Base-by-base conservation (phyloP, 2,329 filamentous ascomycete species). In the Gremmenia infestans region DNA sequence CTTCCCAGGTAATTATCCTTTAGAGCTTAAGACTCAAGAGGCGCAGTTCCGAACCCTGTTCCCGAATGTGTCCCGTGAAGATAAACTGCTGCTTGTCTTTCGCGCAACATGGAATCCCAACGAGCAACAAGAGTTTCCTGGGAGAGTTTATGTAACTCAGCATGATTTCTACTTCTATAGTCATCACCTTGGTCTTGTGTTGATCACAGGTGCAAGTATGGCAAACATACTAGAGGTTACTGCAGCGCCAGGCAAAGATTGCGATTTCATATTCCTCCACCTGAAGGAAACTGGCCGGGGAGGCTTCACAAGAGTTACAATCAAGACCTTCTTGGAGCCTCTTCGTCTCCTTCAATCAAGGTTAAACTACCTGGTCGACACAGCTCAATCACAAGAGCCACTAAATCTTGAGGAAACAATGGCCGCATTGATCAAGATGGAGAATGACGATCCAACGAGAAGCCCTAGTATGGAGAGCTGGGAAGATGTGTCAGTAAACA, bases 111-210 rank as follows among this genome's bases (percentile, higher is more conserved):
- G 94, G 69, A 87, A 84, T 65, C 83, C 85, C 1, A 87, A 85
- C 62, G 85, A 88, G 53, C 81, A 85, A 63, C 86, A 89, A 71
- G 86, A 89, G 58, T 90, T 97, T 57, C 86, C 87, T 8, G 87
- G 94, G 0, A 84, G 94, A 52, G 85, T 96, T 23, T 99, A 95
- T 70, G 86, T 96, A 57, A 97, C 93, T 0, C 80, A 87, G 0
- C 85, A 87, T 59, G 88, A 92, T 61, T 85, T 99, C 70, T 97
- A 96, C 72, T 97, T 99, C 69, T 99, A 97, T 73, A 95, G 92
- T 65, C 89, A 97, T 67, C 89, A 97, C 68, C 85, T 97, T 70
- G 94, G 94, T 5, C 80, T 99, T 5, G 88, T 97, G 0, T 79
- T 96, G 37, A 89, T 93, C 1, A 93, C 91, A 50, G 83, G 83